Base-by-base conservation (phyloP, 2,329 filamentous ascomycete genomes). In the Endoconidiophora laricicola region DNA sequence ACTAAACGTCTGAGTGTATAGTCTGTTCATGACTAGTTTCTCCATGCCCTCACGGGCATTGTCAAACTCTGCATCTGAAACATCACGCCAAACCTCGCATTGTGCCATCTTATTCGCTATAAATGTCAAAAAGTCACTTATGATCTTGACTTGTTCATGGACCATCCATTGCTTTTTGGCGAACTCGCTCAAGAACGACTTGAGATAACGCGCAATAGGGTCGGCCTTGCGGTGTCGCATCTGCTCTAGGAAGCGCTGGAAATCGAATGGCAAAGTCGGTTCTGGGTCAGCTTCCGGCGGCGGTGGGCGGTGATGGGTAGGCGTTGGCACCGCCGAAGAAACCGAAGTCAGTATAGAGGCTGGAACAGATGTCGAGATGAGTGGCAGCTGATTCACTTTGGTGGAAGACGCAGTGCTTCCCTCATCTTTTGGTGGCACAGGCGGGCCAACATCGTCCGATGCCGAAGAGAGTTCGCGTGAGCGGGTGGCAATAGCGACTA, bases 111-210 rank as follows among this genome's bases (percentile, higher is more conserved):
- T 96, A 66, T 94, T 94, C 49, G 85, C 84, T 56, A 98, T 98
- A 60, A 98, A 98, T 42, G 87, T 80, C 44, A 98, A 70, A 58
- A 98, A 98, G 62, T 98, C 93, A 56, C 86, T 79, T 54, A 98
- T 94, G 55, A 98, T 96, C 67, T 98, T 98, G 62, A 96, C 91
- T 64, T 98, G 91, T 66, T 98, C 91, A 62, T 98, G 91, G 5
- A 95, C 91, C 85, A 94, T 94, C 91, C 91, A 98, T 65, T 96
- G 91, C 57, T 88, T 86, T 69, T 96, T 98, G 36, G 80, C 86
- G 65, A 98, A 98, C 63, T 98, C 93, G 45, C 79, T 79, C 26
- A 98, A 68, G 59, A 98, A 98, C 0, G 91, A 96, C 56, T 93
- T 85, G 43, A 98, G 72, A 60, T 95, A 98, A 56, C 90, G 83